A percentile compares a stretch with the other conserved stretches of the same genome.
Conservation (phyloP, 169 alveolate genomes). For the Eimeria acervulina region DNA sequence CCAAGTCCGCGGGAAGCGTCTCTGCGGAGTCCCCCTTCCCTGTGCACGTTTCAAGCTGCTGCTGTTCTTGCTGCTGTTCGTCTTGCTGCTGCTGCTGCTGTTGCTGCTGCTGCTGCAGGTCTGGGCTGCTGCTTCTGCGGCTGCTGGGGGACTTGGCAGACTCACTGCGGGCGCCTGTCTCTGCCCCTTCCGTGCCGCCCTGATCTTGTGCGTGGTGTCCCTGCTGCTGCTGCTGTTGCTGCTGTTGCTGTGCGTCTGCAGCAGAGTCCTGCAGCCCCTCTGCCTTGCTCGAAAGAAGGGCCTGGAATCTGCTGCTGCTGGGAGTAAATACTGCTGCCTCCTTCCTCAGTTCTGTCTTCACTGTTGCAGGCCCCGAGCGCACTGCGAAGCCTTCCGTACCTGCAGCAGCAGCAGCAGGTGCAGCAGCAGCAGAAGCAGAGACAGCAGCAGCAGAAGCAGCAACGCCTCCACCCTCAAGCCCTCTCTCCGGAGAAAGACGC, state of each 20-base stretch:
- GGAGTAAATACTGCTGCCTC: background rate
- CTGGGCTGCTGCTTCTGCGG: background rate
- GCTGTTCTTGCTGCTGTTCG: background rate
- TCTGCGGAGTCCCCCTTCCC: conserved; percentile 18
- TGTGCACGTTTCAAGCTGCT: background rate
- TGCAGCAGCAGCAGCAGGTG: background rate
- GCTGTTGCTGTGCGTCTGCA: background rate
- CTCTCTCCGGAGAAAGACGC: background rate
- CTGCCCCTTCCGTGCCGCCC: no score
- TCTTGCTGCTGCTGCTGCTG: background rate
- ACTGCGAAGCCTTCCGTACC: background rate
- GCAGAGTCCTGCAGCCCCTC: background rate
- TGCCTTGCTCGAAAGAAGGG: no score
- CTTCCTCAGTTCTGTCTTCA: background rate
- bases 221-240: conserved; percentile 31
- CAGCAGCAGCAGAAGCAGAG: background rate
- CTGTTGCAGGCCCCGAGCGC: background rate
- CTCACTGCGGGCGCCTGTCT: no score
- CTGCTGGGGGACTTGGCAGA: background rate
- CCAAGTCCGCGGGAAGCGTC: background rate
- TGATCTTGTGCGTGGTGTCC: no score
- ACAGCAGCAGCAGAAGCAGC: background rate
- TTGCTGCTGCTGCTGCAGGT: background rate
- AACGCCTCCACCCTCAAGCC: background rate
- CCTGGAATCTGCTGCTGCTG: no score